Base-by-base conservation (phyloP, 2,329 filamentous ascomycete genomes). In the Sclerotiophoma versabilis region DNA sequence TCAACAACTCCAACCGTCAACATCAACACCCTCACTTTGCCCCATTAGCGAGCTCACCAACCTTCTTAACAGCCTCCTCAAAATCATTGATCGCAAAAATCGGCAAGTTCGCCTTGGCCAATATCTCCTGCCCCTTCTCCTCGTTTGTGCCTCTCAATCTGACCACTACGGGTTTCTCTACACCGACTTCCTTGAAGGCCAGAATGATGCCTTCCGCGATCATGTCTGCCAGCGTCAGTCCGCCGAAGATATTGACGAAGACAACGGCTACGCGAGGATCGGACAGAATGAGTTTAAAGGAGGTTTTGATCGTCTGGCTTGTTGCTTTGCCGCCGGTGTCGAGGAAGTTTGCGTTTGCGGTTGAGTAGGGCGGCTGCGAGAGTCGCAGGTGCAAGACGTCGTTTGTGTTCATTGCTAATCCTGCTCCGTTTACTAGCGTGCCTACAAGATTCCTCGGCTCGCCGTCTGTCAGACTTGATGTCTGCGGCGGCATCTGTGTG, bases 291-390 rank as follows among this genome's bases (percentile, higher is more conserved):
- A 93, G 83, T 51, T 87, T 82, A 70, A 96, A 95, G 1, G 86
- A 87, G 50, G 85, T 85, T 69, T 88, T 87, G 62, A 96, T 91
- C 0, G 92, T 96, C 60, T 89, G 86, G 25, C 85, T 84, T 0
- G 92, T 96, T 0, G 92, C 92, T 73, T 96, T 95, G 29, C 92
- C 92, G 23, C 93, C 92, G 0, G 91, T 96, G 72, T 96, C 92
- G 49, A 96, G 81, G 72, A 96, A 96, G 66, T 96, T 96, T 10
- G 91, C 86, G 20, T 88, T 88, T 27, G 80, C 76, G 2, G 90
- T 90, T 8, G 54, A 52, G 39, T 51, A 57, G 3, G 68, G 63
- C 8, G 58, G 56, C 14, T 84, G 77, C 0, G 83, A 81, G 9
- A 96, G 84, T 23, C 69, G 84, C 11, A 85, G 77, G 2, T 83